A percentile compares a stretch with the other conserved stretches of the same genome.
phyloP scores from a whole-genome alignment of 495 filamentous ascomycete species.

The Apiosordaria backusii region DNA sequence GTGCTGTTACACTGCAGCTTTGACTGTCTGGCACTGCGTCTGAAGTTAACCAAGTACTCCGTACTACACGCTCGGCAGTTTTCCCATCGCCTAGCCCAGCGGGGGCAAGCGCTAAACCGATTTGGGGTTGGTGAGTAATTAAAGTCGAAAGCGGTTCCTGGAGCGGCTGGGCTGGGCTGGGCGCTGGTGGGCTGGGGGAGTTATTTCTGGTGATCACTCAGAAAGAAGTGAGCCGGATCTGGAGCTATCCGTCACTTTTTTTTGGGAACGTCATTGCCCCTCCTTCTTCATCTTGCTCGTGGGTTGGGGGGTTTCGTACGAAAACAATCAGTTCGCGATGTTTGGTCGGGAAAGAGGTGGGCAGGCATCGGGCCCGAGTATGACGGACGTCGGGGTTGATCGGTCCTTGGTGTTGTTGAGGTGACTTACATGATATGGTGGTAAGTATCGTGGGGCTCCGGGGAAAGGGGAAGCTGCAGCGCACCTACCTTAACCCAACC shows the following conservation, averaged over 20 bases:
- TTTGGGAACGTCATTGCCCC: background rate
- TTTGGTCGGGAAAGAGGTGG: no score
- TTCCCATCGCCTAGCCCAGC: background rate
- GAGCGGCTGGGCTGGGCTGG: background rate
- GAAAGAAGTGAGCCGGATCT: no score
- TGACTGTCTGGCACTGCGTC: background rate
- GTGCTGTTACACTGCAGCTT: background rate
- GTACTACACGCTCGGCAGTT: background rate
- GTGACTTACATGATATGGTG: no score
- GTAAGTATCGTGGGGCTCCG: no score
- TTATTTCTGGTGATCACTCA: background rate
- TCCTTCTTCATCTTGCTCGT: background rate
- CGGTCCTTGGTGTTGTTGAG: no score
- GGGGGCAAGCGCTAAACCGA: background rate
- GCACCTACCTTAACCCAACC: no score
- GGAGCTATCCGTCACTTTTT: background rate
- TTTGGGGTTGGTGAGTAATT: background rate
- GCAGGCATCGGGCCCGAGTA: background rate
- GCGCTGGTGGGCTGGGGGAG: background rate
- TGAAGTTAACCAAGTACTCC: background rate
- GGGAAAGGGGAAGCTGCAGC: background rate
- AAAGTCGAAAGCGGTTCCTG: background rate
- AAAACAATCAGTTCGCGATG: no score
- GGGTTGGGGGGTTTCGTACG: no score
- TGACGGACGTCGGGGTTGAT: background rate